Evolutionary conservation across 2,329 filamentous ascomycete species (phyloP).

Genomic region (Microdochium paspali): DNA sequence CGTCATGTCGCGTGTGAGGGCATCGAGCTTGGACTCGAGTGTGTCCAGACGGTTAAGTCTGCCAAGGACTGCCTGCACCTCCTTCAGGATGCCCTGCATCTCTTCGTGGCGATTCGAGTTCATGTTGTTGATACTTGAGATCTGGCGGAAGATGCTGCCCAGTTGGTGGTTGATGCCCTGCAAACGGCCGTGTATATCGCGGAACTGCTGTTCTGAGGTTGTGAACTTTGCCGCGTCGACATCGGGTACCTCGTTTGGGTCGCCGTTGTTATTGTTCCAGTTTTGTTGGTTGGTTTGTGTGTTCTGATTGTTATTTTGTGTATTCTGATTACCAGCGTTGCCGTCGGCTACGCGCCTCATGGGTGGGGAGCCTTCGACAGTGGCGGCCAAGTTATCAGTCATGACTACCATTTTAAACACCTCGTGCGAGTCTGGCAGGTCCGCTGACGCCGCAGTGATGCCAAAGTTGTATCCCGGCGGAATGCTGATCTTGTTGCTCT

Average conservation of each 20-base stretch:
- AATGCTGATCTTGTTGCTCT: slow-evolving; percentile 68
- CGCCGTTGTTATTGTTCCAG: slow-evolving; percentile 14
- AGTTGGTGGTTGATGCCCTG: slow-evolving; percentile 65
- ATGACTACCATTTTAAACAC: slow-evolving; percentile 77
- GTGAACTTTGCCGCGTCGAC: slow-evolving; percentile 35
- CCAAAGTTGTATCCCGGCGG: slow-evolving; percentile 79
- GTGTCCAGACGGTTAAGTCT: slow-evolving; percentile 32
- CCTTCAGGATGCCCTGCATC: slow-evolving; percentile 31
- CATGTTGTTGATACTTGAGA: slow-evolving; percentile 39
- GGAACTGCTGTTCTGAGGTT: slow-evolving; percentile 56
- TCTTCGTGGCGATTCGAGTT: slow-evolving; percentile 50
- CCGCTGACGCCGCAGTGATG: slow-evolving; percentile 77
- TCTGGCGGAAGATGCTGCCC: slow-evolving; percentile 48
- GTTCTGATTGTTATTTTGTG: slow-evolving; percentile 23
- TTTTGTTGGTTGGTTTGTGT: slow-evolving; percentile 14
- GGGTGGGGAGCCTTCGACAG: slow-evolving; percentile 15
- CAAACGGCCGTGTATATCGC: slow-evolving; percentile 76
- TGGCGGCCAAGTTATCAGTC: slow-evolving; percentile 35
- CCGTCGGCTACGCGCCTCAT: background rate
- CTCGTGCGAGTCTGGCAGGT: slow-evolving; percentile 92
- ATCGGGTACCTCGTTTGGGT: slow-evolving; percentile 35
- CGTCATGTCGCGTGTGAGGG: slow-evolving; percentile 49
- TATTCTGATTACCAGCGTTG: slow-evolving; percentile 14
- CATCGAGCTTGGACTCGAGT: slow-evolving; percentile 35
- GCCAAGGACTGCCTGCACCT: slow-evolving; percentile 33